Evolutionary conservation across 257 asterid species (phyloP).

Genomic region (Rehmannia glutinosa): DNA sequence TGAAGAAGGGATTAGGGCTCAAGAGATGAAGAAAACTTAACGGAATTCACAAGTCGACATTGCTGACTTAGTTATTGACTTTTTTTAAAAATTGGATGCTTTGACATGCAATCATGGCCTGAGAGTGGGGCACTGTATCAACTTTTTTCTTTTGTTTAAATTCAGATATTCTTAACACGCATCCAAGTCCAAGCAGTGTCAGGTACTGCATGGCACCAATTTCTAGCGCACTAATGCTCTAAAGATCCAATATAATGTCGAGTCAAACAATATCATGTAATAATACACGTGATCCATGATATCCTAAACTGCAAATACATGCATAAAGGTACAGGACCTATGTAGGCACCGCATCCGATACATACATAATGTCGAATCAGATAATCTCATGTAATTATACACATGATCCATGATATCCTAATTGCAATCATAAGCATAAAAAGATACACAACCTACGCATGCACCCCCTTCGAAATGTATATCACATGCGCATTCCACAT

Average conservation of each 20-base stretch:
- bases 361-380: background rate
- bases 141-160: background rate
- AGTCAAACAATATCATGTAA: background rate
- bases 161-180: background rate
- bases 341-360: background rate
- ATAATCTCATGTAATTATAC: background rate
- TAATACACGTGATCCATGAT: conserved; percentile 1
- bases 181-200: background rate
- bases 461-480: background rate
- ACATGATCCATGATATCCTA: conserved; percentile 4
- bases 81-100: too few species aligned
- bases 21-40: too few species aligned
- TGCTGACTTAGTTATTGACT: too few species aligned
- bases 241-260: background rate
- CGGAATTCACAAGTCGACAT: too few species aligned
- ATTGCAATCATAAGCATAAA: background rate
- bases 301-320: background rate
- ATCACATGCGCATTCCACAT: background rate
- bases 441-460: background rate
- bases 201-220: background rate
- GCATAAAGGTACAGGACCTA: background rate
- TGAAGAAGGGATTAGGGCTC: too few species aligned
- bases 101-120: background rate
- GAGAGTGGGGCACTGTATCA: background rate
- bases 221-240: background rate